These are phyloP conservation scores for Rheum nobile DNA, from an alignment of 148 eudicot species.

Conservation along the genomic window DNA sequence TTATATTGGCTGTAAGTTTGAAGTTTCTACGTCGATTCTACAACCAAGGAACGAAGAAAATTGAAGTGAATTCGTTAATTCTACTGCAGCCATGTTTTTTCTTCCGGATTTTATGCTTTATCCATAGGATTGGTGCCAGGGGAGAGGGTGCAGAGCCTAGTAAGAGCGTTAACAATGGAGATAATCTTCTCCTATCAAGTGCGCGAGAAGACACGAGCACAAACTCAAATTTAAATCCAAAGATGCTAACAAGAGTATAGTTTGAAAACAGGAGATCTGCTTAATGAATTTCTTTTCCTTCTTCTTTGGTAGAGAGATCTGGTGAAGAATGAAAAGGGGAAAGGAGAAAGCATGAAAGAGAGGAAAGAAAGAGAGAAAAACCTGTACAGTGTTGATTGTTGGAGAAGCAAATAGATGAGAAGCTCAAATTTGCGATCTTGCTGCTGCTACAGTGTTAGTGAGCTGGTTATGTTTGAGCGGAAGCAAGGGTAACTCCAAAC, in stretches of 20 bases:
- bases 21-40: background rate
- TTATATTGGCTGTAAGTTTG: background rate
- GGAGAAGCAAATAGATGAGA: background rate
- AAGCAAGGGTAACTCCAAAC: background rate
- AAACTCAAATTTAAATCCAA: background rate
- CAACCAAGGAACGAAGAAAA: background rate
- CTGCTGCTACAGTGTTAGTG: background rate
- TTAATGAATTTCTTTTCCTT: background rate
- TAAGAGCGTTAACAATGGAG: background rate
- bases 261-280: background rate
- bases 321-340: background rate
- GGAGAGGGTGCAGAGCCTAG: background rate
- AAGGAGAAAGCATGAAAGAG: background rate
- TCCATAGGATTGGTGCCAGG: background rate
- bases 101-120: background rate
- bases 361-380: background rate
- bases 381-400: slow-evolving; percentile 1
- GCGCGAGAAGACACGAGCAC: background rate
- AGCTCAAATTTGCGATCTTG: slow-evolving; percentile 1
- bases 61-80: background rate
- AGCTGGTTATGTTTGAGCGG: background rate
- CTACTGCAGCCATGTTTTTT: background rate
- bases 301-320: background rate
- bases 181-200: background rate
- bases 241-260: background rate